Evolutionary conservation across 106 monocot species (phyloP), one percentile per base, ranked within the genome.

Genomic region (Allium cepa): DNA sequence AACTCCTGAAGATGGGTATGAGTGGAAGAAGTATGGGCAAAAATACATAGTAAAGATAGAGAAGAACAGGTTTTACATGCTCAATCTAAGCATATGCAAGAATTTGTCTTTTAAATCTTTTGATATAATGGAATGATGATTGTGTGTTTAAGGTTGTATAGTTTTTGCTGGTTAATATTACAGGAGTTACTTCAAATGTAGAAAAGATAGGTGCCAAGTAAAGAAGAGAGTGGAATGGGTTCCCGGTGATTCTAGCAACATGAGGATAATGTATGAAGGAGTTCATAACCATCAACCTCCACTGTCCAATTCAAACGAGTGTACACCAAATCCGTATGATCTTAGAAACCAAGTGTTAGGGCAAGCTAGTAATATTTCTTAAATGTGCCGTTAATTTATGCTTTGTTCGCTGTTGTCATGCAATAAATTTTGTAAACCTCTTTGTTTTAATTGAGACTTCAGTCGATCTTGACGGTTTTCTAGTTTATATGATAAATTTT

Each of bases 1-100:
- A 10, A 73, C 77, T n/a, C 80, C 83, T 1, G 74, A 77, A 53
- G 87, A 87, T 56, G 83, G 77, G 3, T 70, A 87, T 17, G 65
- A 83, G 9, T 87, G 87, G 87, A 83, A 66, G 56, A 87, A 87
- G 56, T 87, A 87, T 64, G 87, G 87, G 47, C 77, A 83, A 50
- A 87, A 83, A 65, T 75, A 63, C 17, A 87, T 80, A 51, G 53
- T 22, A 16, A 77, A 64, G 13, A 70, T 66, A 47, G 10, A 59
- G 3, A 80, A 72, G 66, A 80, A 68, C 27, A 83, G 87, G 87
- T 12, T 17, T 14, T 13, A 47, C 3, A 47, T 60, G 13, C 28
- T 27, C 16, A 26, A 58, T 16, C 57, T 58, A 27, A 9, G 61
- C 8, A 26, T 27, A 26, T 61, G 61, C 10, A 26, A 22, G 22